phyloP scores from a whole-genome alignment of 1,284 basidiomycete genomes.

The Pulveroboletus sp. region DNA sequence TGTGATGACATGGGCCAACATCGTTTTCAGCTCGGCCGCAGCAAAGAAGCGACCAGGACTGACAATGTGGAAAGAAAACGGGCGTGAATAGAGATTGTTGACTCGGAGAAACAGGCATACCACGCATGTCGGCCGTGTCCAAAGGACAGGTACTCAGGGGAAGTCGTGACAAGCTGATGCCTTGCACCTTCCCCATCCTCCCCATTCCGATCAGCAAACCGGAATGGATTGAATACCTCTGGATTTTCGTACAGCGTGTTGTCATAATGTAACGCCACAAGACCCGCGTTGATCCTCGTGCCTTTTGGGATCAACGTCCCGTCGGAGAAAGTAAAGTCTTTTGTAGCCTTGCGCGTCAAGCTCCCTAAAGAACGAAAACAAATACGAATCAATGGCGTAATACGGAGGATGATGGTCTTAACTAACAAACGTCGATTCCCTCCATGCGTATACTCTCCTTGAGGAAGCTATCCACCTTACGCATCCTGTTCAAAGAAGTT shows the following conservation, averaged over 20 bases:
- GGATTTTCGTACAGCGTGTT: slow-evolving; percentile 26
- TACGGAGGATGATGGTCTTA: no score
- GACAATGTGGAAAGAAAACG: not conserved
- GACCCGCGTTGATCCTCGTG: slow-evolving; percentile 26
- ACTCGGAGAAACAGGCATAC: no score
- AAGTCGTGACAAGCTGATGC: slow-evolving; percentile 16
- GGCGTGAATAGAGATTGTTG: no score
- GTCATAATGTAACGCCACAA: slow-evolving; percentile 29
- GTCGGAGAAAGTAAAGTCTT: slow-evolving; percentile 42
- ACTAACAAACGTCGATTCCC: slow-evolving; percentile 4
- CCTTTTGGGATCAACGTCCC: slow-evolving; percentile 43
- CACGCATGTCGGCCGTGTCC: slow-evolving; percentile 19
- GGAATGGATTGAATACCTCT: slow-evolving; percentile 33
- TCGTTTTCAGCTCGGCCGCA: slow-evolving; percentile 5
- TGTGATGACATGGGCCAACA: slow-evolving; percentile 15
- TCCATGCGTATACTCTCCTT: slow-evolving; percentile 43
- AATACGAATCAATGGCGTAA: no score
- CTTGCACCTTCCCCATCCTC: slow-evolving; percentile 13
- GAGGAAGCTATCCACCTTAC: slow-evolving; percentile 50
- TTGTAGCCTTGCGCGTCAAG: slow-evolving; percentile 35
- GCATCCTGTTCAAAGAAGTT: slow-evolving; percentile 42
- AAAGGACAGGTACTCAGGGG: slow-evolving; percentile 12
- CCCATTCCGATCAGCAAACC: slow-evolving; percentile 28
- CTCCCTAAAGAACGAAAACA: slow-evolving; percentile 26
- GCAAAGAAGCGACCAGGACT: slow-evolving; percentile 21